Evolutionary conservation across 208 protist genomes (phyloP), one percentile per base, ranked within the genome.

Genomic region (Crithidia brevicula): DNA sequence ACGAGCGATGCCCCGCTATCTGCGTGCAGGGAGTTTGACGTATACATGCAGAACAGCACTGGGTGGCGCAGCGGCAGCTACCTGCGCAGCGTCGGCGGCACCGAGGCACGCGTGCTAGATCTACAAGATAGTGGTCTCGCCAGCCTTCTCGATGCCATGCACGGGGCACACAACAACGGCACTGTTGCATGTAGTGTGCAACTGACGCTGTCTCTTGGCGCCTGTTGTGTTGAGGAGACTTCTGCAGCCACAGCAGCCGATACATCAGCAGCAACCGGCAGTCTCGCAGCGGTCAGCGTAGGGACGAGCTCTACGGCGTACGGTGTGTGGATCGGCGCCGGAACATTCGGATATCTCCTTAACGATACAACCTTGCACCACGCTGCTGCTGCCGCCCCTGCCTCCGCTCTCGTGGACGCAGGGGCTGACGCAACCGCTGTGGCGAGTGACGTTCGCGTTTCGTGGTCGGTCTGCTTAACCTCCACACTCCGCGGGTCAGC

Each of bases 21-120:
- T 3, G 36, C 51, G 45, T 74, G 68, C 53, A 40, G 49, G 13
- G 58, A 74, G 54, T 10, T 74, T 10, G 34, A 67, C 20, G n/a
- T 74, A 13, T 74, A 61, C 53, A 46, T 74, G 13, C 45, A 56
- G 8, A 46, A 67, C 28, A 62, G 59, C 30, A 46, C 30, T 6
- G 42, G 47, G 11, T 4, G 61, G 4, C 28, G 7, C 34, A 59
- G 56, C 25, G 53, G 53, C n/a, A 20, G n/a, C 9, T 59, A 63
- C 57, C 22, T 51, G 27, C 42, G 57, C 38, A 63, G 9, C 43
- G 42, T 63, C 4, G 57, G 57, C 23, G 57, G 23, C 2, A 63
- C 57, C 8, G 42, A 15, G 11, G 28, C 51, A 43, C 57, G 57
- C 13, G 57, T 47, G 27, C 27, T 43, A 18, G 42, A 49, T 23